Evolutionary conservation across 2,329 filamentous ascomycete genomes (phyloP).

Genomic region (Hypoxylon sp.): DNA sequence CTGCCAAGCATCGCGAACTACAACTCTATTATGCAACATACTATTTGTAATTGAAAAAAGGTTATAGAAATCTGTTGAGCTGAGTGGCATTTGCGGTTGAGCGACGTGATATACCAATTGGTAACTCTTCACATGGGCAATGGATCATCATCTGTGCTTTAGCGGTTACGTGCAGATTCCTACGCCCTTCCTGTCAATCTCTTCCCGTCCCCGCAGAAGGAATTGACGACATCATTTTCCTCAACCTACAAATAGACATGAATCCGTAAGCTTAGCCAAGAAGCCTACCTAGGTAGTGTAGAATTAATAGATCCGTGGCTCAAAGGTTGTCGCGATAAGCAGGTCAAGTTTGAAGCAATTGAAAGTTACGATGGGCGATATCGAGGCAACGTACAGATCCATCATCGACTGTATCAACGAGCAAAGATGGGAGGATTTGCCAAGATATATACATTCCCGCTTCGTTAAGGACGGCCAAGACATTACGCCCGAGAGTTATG

Average conservation of each 20-base stretch:
- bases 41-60: not conserved
- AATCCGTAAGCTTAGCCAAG: conserved; percentile 1
- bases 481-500: conserved; percentile 35
- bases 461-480: conserved; percentile 38
- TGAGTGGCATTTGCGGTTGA: not conserved
- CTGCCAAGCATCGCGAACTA: conserved; percentile 20
- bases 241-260: conserved; percentile 4
- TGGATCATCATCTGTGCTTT: not conserved
- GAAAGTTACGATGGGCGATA: conserved; percentile 32
- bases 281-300: not conserved
- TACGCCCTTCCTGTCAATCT: conserved; percentile 16
- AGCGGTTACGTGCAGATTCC: conserved; percentile 14
- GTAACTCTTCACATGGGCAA: not conserved
- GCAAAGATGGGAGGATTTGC: conserved; percentile 42
- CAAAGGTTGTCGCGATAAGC: conserved; percentile 1
- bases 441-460: conserved; percentile 35
- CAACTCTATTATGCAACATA: conserved; percentile 4
- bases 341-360: conserved; percentile 9
- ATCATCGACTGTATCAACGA: conserved; percentile 45
- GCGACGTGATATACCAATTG: not conserved
- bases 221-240: not conserved
- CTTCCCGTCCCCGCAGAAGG: not conserved
- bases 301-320: not conserved
- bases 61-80: not conserved
- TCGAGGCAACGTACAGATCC: conserved; percentile 39